Evolutionary conservation across 164 flowering plant species (phyloP), one percentile per base, ranked within the genome.

Genomic region (Akebia trifoliata): DNA sequence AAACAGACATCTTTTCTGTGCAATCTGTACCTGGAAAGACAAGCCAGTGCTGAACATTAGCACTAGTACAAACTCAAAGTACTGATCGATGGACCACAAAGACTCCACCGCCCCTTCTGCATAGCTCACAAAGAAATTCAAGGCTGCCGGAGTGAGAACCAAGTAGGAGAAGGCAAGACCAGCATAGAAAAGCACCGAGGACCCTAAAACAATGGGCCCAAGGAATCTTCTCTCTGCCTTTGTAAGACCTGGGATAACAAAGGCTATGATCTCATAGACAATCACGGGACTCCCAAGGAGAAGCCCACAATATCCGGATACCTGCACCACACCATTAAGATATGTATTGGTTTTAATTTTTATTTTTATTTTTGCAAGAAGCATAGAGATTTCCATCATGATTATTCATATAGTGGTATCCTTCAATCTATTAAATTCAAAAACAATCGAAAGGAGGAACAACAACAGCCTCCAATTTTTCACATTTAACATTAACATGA

Each of bases 61-160:
- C 39, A 90, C 85, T 9, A 93, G 86, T 11, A 93, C 97, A 74
- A 90, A 93, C 71, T 93, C 99, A 49, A 93, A 93, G 76, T 93
- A 93, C 45, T 90, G 97, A 71, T 90, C 96, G 62, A 90, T 93
- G 29, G 99, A 93, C 99, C 99, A 93, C 51, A 93, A 57, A 14
- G 99, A 93, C 66, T 93, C 99, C 46, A 90, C 99, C 21, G 64
- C 97, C 26, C 99, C 99, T 81, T 93, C 96, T 1, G 99, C 99
- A 58, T 90, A 93, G 65, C 4, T 84, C 42, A 93, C 89, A 58
- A 93, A 93, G 78, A 93, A 93, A 53, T 76, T 93, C 76, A 93
- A 73, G 51, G 99, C 97, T 54, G 99, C 99, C 7, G 99, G 99
- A 46, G 97, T 81, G 65, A 93, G 84, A 63, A 90, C 84, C 56